These are phyloP conservation scores for Cutaneotrichosporon mucoides DNA, from an alignment of 1,284 basidiomycete genomes.

Conservation along the genomic window DNA sequence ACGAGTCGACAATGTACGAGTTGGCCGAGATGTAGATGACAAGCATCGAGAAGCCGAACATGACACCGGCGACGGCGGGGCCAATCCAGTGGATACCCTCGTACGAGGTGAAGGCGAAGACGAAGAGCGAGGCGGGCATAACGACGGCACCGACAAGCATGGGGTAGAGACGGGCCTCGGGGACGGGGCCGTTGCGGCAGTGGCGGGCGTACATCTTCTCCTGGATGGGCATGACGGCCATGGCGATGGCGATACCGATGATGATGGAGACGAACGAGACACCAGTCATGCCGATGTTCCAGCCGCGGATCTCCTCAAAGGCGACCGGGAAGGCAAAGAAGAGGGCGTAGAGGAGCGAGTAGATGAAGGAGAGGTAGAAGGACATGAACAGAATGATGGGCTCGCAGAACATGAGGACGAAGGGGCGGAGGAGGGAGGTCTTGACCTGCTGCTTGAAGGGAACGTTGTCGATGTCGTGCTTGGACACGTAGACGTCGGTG, in stretches of 20 bases:
- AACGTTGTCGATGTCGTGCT: constrained; percentile 38
- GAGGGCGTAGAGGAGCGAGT: constrained; percentile 45
- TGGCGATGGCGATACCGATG: constrained; percentile 37
- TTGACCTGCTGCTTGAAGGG: constrained; percentile 41
- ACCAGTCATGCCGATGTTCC: constrained; percentile 43
- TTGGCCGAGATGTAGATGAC: constrained; percentile 46
- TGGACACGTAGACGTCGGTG: constrained; percentile 40
- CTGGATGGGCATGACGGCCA: constrained; percentile 34
- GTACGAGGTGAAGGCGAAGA: constrained; percentile 44
- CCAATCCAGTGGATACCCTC: constrained; percentile 38
- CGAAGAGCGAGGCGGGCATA: constrained; percentile 49
- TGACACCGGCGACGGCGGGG: constrained; percentile 28
- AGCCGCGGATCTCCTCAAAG: constrained; percentile 46
- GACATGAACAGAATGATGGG: constrained; percentile 51
- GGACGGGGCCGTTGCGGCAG: constrained; percentile 22
- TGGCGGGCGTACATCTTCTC: constrained; percentile 37
- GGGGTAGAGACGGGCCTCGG: constrained; percentile 37
- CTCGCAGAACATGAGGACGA: constrained; percentile 49
- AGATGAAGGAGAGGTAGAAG: constrained; percentile 52
- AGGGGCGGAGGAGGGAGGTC: constrained; percentile 46
- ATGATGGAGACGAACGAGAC: constrained; percentile 44
- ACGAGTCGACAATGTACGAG: constrained; percentile 40
- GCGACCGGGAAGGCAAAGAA: constrained; percentile 48
- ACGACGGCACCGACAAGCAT: constrained; percentile 39
- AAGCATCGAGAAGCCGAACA: constrained; percentile 42